Evolutionary conservation across 192 early-diverging fungal species (phyloP), one percentile per base, ranked within the genome.

Genomic region (Chytriomyces confervae): DNA sequence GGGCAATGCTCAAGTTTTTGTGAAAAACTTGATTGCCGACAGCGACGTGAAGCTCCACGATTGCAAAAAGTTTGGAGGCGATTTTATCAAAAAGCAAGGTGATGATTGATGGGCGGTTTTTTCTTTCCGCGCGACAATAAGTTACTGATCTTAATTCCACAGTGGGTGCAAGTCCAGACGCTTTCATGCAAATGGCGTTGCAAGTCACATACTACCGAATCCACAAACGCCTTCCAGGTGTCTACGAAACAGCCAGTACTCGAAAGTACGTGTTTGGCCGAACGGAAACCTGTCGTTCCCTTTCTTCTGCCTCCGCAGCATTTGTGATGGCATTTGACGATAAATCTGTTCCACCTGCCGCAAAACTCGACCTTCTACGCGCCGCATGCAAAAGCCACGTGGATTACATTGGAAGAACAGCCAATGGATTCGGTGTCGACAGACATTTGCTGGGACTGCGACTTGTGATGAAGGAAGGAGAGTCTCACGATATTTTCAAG

Each of bases 231-330:
- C 80, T 87, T 62, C 87, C 91, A 7, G 82, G 93, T 2, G 93
- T 93, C 3, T 97, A 97, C 77, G 96, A 97, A 80, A 93, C 96
- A 16, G 93, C 90, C 7, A 89, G 89, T 53, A 96, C 94, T 4
- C 87, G 96, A 24, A 82, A 91, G 69, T 97, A 89, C 81, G 73
- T 90, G 61, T 91, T 91, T 68, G 96, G 96, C 20, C 87, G 96
- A 23, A 97, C 96, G 0, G 96, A 96, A 75, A 95, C 95, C 0
- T 92, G 90, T 62, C 87, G 96, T 20, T 91, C 94, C 9, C 82
- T 94, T 18, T 93, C 91, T n/a, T 62, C 80, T 0, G 95, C 93
- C 23, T 87, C 88, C 5, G 88, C 87, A 23, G 87, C 76, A 0
- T 95, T 96, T 85, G 86, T 94, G 27, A 79, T 87, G 60, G 81